Evolutionary conservation across 2,329 filamentous ascomycete genomes (phyloP).

Genomic region (Cercospora sojina): DNA sequence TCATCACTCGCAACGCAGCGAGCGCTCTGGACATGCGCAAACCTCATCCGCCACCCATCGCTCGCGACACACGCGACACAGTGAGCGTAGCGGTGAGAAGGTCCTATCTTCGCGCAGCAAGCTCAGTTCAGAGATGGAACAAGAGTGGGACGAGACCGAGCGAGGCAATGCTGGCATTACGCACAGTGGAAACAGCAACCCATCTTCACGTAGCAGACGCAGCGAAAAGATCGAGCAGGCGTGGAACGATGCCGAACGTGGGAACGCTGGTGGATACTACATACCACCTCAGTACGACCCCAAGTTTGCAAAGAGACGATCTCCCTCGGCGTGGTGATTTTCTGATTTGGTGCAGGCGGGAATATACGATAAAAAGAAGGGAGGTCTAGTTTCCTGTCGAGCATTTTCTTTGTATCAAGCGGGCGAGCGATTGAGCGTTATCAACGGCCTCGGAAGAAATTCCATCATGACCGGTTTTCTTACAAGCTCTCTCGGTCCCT

Average conservation of each 20-base stretch:
- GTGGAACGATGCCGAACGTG: slow-evolving; percentile 7
- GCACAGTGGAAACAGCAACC: neutral
- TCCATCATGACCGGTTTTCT: neutral
- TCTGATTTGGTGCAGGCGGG: neutral
- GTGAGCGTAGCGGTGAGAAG: neutral
- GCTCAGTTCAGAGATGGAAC: neutral
- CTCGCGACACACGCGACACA: neutral
- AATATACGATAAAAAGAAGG: neutral
- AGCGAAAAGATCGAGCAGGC: neutral
- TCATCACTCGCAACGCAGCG: neutral
- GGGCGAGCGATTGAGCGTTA: neutral
- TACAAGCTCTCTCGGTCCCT: neutral
- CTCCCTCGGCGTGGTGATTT: neutral
- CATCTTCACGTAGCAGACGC: neutral
- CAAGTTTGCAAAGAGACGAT: neutral
- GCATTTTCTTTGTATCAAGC: neutral
- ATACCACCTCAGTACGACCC: slow-evolving; percentile 9
- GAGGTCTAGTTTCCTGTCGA: neutral
- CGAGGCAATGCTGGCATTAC: neutral
- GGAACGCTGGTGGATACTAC: slow-evolving; percentile 8
- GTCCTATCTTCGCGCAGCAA: neutral
- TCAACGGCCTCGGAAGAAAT: neutral
- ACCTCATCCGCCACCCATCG: neutral
- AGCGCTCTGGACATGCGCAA: neutral
- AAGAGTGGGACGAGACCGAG: neutral